Base-by-base conservation (phyloP, 495 filamentous ascomycete genomes). In the Annulohypoxylon nitens region DNA sequence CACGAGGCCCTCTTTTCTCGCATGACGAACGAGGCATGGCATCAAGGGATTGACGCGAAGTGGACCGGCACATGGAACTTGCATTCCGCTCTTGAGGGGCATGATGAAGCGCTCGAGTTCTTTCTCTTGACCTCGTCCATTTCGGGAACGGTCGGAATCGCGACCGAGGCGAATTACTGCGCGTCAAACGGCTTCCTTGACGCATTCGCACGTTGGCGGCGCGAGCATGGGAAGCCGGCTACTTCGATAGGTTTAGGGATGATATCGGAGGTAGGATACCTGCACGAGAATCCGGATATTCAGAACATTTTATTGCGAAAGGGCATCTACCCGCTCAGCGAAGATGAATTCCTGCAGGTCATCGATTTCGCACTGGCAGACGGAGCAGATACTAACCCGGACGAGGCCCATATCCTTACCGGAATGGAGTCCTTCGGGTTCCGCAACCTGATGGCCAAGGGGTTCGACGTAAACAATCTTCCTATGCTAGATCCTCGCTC, bases 1-100 rank as follows among this genome's bases (percentile, higher is more conserved):
- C 39, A 83, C 48, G 87, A 88, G 45, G 55, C 75, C 1, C 54
- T 80, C 0, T 82, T 87, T 48, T 78, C 79, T 33, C 77, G 79
- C 8, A 83, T 87, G 79, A 79, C 76, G 5, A 74, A 67, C 30
- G 74, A 80, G 0, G 61, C 79, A 4, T 86, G 81, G 64, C 67
- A 78, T 14, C 76, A 65, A 1, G 82, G 75, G 11, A 80, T 82
- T 2, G 62, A 73, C 10, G 81, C 84, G 0, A 88, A 88, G 68
- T 80, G 85, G 54, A 76, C 82, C 26, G 82, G 81, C 0, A 71
- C 80, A 1, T 80, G 76, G 75, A 79, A 83, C 53, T 33, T 84
- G 8, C 77, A 81, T 30, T 63, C 70, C 0, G 68, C 74, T 7
- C 41, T 78, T 3, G 5, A 64, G 73, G 81, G 41, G 75, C 77